These are phyloP conservation scores for Cyclotella sp. DNA, from an alignment of 108 stramenopile species.

Conservation along the genomic window DNA sequence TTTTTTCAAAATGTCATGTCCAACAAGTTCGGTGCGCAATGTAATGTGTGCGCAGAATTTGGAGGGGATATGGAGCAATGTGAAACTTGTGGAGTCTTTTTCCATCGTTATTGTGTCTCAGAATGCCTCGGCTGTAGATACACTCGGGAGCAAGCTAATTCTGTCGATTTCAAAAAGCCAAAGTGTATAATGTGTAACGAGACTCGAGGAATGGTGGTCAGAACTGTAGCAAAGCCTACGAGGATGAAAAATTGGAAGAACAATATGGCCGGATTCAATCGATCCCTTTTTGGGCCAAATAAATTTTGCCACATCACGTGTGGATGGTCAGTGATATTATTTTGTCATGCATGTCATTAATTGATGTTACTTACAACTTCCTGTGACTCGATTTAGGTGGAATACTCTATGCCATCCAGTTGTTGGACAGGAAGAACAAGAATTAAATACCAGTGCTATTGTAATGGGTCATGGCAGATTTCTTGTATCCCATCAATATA, in stretches of 20 bases:
- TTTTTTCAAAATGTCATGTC: slow-evolving; percentile 59
- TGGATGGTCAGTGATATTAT: slow-evolving; percentile 67
- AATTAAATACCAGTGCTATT: slow-evolving; percentile 63
- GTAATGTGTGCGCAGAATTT: slow-evolving; percentile 64
- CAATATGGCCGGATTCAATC: slow-evolving; percentile 50
- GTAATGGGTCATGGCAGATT: slow-evolving; percentile 70
- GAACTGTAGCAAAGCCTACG: slow-evolving; percentile 58
- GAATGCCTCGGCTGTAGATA: slow-evolving; percentile 61
- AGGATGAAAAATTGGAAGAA: slow-evolving; percentile 64
- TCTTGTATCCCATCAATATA: slow-evolving; percentile 51
- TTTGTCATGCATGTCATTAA: neutral
- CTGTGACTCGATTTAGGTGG: slow-evolving; percentile 62
- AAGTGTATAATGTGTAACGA: slow-evolving; percentile 76
- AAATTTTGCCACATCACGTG: slow-evolving; percentile 75
- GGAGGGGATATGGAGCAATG: slow-evolving; percentile 59
- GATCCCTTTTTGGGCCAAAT: slow-evolving; percentile 61
- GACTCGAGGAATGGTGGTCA: slow-evolving; percentile 60
- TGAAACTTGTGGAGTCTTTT: slow-evolving; percentile 53
- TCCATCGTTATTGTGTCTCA: slow-evolving; percentile 63
- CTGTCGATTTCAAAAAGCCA: slow-evolving; percentile 51
- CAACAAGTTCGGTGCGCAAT: slow-evolving; percentile 60
- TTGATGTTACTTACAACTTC: slow-evolving; percentile 15
- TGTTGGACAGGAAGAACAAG: slow-evolving; percentile 6
- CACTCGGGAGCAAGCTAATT: slow-evolving; percentile 37
- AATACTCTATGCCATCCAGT: slow-evolving; percentile 28